These are phyloP conservation scores for Colletotrichum filicis DNA, from an alignment of 2,329 filamentous ascomycete species.

Conservation along the genomic window DNA sequence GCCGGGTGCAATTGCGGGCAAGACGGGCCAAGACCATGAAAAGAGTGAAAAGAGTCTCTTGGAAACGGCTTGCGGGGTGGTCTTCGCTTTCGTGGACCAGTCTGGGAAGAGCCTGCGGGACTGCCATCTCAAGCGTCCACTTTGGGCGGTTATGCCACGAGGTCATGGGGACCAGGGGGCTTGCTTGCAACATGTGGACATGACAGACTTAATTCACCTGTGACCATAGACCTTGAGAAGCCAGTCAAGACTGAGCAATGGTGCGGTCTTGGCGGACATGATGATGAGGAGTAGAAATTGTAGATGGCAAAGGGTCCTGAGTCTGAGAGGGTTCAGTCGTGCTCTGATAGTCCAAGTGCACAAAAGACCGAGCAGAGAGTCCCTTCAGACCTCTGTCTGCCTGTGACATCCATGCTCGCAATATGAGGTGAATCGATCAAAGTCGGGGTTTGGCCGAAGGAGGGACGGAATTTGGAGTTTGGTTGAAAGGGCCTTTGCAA, in stretches of 20 bases:
- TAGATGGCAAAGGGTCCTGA: not conserved
- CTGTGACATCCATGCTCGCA: constrained; percentile 8
- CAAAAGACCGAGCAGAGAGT: constrained; percentile 1
- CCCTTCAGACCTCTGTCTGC: not conserved
- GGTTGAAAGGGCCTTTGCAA: not conserved
- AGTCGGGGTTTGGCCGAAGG: constrained; percentile 17
- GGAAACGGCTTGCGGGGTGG: constrained; percentile 4
- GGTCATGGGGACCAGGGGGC: not conserved
- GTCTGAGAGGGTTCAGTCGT: no score
- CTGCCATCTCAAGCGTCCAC: constrained; percentile 17
- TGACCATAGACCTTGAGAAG: not conserved
- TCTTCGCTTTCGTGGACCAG: constrained; percentile 12
- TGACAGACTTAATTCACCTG: not conserved
- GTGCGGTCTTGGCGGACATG: not conserved
- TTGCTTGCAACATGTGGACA: not conserved
- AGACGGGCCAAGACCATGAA: not conserved
- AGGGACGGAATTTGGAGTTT: constrained; percentile 1
- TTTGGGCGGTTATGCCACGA: constrained; percentile 23
- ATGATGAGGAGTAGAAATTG: not conserved
- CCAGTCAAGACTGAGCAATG: not conserved
- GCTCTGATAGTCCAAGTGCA: not conserved
- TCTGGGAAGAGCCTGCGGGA: constrained; percentile 16
- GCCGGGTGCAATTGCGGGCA: not conserved
- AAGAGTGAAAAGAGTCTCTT: not conserved
- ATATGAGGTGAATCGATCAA: constrained; percentile 15